A percentile compares a stretch with the other conserved stretches of the same genome.
These are phyloP conservation scores for Spathaspora jeffriesii DNA, from an alignment of 1,139 yeast species.

Conservation along the genomic window DNA sequence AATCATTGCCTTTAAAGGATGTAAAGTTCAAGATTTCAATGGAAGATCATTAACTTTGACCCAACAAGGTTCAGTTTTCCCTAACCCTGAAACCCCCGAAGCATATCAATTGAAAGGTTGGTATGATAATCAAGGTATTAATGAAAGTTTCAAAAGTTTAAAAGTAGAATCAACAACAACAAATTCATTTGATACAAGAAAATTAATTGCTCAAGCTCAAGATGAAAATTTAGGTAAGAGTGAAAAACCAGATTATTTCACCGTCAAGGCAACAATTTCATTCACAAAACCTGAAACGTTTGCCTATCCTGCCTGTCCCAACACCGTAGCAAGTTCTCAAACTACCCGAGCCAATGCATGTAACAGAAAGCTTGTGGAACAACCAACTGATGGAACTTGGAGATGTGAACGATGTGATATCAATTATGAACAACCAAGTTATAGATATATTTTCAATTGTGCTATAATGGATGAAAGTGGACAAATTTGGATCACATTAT, in stretches of 20 bases:
- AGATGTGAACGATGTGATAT: slow-evolving; percentile 92
- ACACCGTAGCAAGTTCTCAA: slow-evolving; percentile 28
- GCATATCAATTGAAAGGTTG: slow-evolving; percentile 91
- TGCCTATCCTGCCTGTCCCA: slow-evolving; percentile 89
- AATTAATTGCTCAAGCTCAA: slow-evolving; percentile 66
- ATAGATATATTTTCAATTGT: slow-evolving; percentile 75
- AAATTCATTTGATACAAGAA: slow-evolving; percentile 50
- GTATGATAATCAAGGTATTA: slow-evolving; percentile 82
- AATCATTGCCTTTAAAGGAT: slow-evolving; percentile 91
- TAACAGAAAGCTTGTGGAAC: slow-evolving; percentile 79
- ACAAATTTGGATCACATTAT: slow-evolving; percentile 83
- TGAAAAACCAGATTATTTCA: slow-evolving; percentile 79
- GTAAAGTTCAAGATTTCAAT: slow-evolving; percentile 84
- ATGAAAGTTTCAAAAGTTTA: slow-evolving; percentile 62
- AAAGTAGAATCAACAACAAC: slow-evolving; percentile 34
- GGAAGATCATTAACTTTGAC: slow-evolving; percentile 86
- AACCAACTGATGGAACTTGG: slow-evolving; percentile 76
- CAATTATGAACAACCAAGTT: slow-evolving; percentile 65
- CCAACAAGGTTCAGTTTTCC: slow-evolving; percentile 70
- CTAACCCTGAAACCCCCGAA: slow-evolving; percentile 88
- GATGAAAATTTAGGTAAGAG: slow-evolving; percentile 70
- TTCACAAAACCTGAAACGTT: slow-evolving; percentile 74
- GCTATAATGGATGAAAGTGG: slow-evolving; percentile 80
- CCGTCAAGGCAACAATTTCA: slow-evolving; percentile 70
- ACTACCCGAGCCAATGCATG: slow-evolving; percentile 41